Conservation (phyloP, 2,329 filamentous ascomycete genomes). For the Nemania diffusa region DNA sequence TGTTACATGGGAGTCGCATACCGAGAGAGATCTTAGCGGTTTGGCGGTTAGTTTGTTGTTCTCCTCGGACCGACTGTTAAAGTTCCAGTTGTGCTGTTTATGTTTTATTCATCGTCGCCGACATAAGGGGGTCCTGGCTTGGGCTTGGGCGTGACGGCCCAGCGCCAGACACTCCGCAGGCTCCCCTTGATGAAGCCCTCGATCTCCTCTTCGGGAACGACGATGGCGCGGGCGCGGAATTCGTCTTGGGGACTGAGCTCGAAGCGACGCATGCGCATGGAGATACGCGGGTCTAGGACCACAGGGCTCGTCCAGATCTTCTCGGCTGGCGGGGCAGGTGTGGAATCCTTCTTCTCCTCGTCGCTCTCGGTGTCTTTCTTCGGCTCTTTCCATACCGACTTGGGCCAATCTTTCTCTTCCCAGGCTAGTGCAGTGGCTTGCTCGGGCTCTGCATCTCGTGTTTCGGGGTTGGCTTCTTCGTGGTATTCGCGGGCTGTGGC, state of each 20-base stretch:
- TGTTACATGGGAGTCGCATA: slow-evolving; percentile 20
- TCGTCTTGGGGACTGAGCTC: slow-evolving; percentile 76
- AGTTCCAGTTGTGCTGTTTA: neutral
- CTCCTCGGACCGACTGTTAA: neutral
- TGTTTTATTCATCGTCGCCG: slow-evolving; percentile 18
- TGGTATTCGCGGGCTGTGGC: slow-evolving; percentile 64
- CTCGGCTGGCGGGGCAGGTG: slow-evolving; percentile 55
- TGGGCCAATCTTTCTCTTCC: slow-evolving; percentile 87
- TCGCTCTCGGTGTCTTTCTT: slow-evolving; percentile 51
- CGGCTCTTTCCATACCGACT: slow-evolving; percentile 73
- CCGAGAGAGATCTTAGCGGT: neutral
- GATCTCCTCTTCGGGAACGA: slow-evolving; percentile 73
- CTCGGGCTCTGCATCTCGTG: slow-evolving; percentile 67
- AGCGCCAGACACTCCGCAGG: slow-evolving; percentile 63
- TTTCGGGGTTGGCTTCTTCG: slow-evolving; percentile 51
- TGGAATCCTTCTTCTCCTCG: slow-evolving; percentile 37
- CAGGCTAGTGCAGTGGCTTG: slow-evolving; percentile 71
- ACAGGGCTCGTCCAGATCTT: slow-evolving; percentile 80
- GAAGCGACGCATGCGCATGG: slow-evolving; percentile 82
- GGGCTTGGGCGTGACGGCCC: slow-evolving; percentile 55
- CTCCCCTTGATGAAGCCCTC: slow-evolving; percentile 75
- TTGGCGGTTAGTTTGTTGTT: neutral
- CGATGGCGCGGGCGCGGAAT: slow-evolving; percentile 69
- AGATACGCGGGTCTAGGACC: slow-evolving; percentile 79
- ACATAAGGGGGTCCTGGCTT: slow-evolving; percentile 18